phyloP scores from a whole-genome alignment of 2,329 filamentous ascomycete species.

The Botrytis paeoniae region DNA sequence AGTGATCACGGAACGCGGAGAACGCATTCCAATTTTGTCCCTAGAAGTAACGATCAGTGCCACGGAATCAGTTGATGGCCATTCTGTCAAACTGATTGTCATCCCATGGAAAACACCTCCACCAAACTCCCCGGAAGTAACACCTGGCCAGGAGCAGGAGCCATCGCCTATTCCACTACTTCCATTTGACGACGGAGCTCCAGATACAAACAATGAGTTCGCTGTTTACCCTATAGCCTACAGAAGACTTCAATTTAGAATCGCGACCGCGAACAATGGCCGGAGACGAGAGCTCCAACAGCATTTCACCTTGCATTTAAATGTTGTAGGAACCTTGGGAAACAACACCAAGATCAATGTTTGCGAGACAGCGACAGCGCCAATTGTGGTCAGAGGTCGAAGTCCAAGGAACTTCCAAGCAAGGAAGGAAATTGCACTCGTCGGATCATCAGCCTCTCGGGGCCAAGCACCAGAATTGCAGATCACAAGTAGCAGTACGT shows the following conservation, averaged over 20 bases:
- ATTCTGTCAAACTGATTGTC: constrained; percentile 88
- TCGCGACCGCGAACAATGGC: constrained; percentile 94
- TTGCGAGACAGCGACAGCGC: constrained; percentile 80
- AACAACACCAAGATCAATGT: constrained; percentile 80
- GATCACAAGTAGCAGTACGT: constrained; percentile 30
- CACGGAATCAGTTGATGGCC: constrained; percentile 91
- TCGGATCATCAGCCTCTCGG: constrained; percentile 38
- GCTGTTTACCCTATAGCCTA: constrained; percentile 91
- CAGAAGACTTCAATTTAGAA: constrained; percentile 90
- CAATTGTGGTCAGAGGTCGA: constrained; percentile 88
- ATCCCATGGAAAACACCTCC: constrained; percentile 97
- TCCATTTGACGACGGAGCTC: constrained; percentile 53
- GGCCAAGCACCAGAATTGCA: constrained; percentile 37
- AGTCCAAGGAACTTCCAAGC: constrained; percentile 95
- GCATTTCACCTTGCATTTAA: constrained; percentile 87
- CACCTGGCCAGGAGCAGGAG: constrained; percentile 72
- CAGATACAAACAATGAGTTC: constrained; percentile 57
- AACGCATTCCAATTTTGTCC: constrained; percentile 75
- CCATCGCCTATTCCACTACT: constrained; percentile 77
- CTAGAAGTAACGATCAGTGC: constrained; percentile 89
- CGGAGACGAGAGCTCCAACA: constrained; percentile 92
- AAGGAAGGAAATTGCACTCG: constrained; percentile 83
- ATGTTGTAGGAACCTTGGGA: constrained; percentile 77
- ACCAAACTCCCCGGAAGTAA: constrained; percentile 68
- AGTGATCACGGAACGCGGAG: constrained; percentile 78